phyloP scores from a whole-genome alignment of 768 basidiomycete species.

The Glaciozyma martinii region DNA sequence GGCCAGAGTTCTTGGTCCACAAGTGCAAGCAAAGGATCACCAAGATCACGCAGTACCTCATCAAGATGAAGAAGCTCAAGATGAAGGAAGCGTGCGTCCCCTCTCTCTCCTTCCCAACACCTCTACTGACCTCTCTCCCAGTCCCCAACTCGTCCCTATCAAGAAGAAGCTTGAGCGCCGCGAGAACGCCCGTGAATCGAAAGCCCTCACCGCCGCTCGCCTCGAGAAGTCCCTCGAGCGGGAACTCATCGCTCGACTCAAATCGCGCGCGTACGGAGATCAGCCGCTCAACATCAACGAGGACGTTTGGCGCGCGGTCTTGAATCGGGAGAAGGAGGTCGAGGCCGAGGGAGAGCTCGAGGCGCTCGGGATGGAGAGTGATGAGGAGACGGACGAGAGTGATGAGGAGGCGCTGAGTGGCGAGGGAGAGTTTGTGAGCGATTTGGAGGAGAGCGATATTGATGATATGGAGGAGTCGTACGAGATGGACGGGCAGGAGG shows the following conservation, averaged over 20 bases:
- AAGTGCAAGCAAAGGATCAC: slow-evolving; percentile 99
- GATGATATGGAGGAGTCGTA: slow-evolving; percentile 45
- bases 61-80: slow-evolving; percentile 82
- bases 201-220: slow-evolving; percentile 89
- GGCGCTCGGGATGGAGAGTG: slow-evolving; percentile 38
- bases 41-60: slow-evolving; percentile 97
- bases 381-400: slow-evolving; percentile 54
- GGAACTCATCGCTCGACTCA: slow-evolving; percentile 88
- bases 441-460: slow-evolving; percentile 56
- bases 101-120: background rate
- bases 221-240: slow-evolving; percentile 92
- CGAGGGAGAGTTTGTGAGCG: slow-evolving; percentile 64
- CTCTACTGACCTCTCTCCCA: slow-evolving; percentile 37
- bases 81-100: slow-evolving; percentile 33
- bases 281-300: slow-evolving; percentile 97
- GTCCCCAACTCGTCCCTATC: slow-evolving; percentile 84
- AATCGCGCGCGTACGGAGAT: slow-evolving; percentile 94
- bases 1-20: slow-evolving; percentile 95
- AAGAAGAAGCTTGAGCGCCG: slow-evolving; percentile 95
- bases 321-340: slow-evolving; percentile 60
- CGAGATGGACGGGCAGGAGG: slow-evolving; percentile 36
- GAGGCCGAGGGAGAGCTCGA: slow-evolving; percentile 48
- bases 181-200: slow-evolving; percentile 84
- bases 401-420: slow-evolving; percentile 54
- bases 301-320: slow-evolving; percentile 82